A percentile compares a stretch with the other conserved stretches of the same genome.
These are phyloP conservation scores for Mycocentrospora acerina DNA, from an alignment of 2,329 filamentous ascomycete genomes.

Conservation along the genomic window DNA sequence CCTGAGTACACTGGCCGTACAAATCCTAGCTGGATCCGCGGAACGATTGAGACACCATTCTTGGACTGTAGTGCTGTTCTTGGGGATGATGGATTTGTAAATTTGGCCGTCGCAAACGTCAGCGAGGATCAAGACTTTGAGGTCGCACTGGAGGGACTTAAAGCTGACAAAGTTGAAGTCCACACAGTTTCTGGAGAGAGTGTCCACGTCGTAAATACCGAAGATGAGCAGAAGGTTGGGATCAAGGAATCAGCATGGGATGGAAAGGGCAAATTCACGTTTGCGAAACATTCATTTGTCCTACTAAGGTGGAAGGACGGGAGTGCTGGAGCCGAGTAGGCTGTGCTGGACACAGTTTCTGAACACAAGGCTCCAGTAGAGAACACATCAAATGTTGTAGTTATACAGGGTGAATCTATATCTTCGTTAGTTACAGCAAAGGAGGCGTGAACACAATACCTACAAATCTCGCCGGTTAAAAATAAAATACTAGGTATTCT, in stretches of 20 bases:
- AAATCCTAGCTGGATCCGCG: conserved; percentile 64
- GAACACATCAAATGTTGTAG: too few species aligned
- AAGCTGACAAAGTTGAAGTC: conserved; percentile 54
- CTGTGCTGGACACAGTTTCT: too few species aligned
- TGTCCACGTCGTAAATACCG: conserved; percentile 63
- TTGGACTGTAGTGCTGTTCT: conserved; percentile 67
- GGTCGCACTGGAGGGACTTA: conserved; percentile 60
- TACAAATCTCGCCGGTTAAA: too few species aligned
- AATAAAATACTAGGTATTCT: too few species aligned
- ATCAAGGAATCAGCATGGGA: conserved; percentile 65
- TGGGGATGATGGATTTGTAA: conserved; percentile 61
- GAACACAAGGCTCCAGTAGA: too few species aligned
- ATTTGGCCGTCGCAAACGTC: conserved; percentile 73
- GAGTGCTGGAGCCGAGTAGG: too few species aligned
- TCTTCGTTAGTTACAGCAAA: too few species aligned
- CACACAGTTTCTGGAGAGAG: conserved; percentile 63
- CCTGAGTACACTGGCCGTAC: conserved; percentile 68
- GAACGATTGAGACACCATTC: conserved; percentile 68
- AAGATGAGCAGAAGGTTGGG: conserved; percentile 62
- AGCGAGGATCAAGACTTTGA: conserved; percentile 60
- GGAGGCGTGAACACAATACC: too few species aligned
- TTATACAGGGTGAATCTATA: too few species aligned
- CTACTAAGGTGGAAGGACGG: conserved; percentile 58
- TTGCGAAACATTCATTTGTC: conserved; percentile 70
- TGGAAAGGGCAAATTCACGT: conserved; percentile 62